Evolutionary conservation across 768 basidiomycete genomes (phyloP).

Genomic region (Pisolithus marmoratus): DNA sequence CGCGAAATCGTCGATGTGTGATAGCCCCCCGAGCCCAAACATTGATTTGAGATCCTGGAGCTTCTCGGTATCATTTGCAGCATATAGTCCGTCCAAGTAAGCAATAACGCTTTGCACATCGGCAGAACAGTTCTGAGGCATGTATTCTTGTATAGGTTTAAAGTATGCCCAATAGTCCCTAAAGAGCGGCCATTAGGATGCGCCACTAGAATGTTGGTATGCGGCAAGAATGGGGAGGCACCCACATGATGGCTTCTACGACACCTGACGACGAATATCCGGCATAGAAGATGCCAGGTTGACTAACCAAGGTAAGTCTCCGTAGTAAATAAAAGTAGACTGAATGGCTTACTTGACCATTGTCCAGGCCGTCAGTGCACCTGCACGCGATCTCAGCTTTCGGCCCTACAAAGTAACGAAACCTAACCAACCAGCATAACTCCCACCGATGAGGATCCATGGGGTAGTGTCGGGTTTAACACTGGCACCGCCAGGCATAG

Average conservation of each 20-base stretch:
- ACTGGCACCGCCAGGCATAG: constrained; percentile 59
- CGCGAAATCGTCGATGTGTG: constrained; percentile 64
- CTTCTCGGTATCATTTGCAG: constrained; percentile 36
- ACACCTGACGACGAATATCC: constrained; percentile 43
- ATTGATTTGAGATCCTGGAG: constrained; percentile 50
- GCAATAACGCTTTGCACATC: constrained; percentile 61
- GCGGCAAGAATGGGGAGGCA: not conserved
- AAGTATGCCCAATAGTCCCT: constrained; percentile 46
- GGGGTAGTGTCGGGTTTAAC: constrained; percentile 48
- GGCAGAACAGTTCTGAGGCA: constrained; percentile 69
- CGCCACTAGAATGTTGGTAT: not conserved
- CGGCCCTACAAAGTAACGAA: not conserved
- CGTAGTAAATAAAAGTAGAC: not conserved
- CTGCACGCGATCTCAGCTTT: constrained; percentile 7
- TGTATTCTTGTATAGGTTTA: constrained; percentile 61
- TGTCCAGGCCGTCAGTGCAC: constrained; percentile 53
- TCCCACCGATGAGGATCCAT: constrained; percentile 39
- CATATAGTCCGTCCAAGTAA: constrained; percentile 55
- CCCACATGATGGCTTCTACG: constrained; percentile 40
- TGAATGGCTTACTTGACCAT: constrained; percentile 53
- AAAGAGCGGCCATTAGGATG: not conserved
- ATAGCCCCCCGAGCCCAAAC: constrained; percentile 53
- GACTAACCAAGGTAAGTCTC: constrained; percentile 13
- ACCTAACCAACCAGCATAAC: constrained; percentile 29
- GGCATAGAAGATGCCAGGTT: constrained; percentile 36